Evolutionary conservation across 2,329 filamentous ascomycete genomes (phyloP).

Genomic region (Colletotrichum eremochloae): DNA sequence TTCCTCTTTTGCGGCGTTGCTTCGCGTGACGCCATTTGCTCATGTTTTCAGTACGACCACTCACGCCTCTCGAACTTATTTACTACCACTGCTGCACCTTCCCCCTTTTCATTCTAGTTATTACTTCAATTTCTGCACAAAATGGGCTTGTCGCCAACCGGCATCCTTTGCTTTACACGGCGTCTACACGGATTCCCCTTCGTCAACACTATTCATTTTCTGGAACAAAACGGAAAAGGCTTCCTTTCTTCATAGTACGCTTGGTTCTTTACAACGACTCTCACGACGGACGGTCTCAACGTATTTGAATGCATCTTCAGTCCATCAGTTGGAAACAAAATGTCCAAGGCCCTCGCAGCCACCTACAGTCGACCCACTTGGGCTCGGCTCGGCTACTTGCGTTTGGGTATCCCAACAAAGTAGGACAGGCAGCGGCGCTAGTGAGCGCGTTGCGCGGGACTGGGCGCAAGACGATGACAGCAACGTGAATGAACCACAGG

Average conservation of each 20-base stretch:
- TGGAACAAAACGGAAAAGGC: constrained; percentile 46
- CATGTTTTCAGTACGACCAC: constrained; percentile 35
- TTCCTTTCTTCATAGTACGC: constrained; percentile 41
- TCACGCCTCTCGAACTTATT: constrained; percentile 22
- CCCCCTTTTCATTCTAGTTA: constrained; percentile 34
- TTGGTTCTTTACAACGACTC: constrained; percentile 42
- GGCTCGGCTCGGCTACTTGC: constrained; percentile 2
- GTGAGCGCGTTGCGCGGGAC: background rate
- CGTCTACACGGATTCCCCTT: constrained; percentile 48
- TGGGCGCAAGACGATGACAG: constrained; percentile 16
- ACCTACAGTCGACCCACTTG: constrained; percentile 4
- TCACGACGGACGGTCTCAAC: constrained; percentile 42
- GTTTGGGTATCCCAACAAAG: background rate
- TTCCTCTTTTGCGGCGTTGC: constrained; percentile 6
- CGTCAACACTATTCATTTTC: constrained; percentile 47
- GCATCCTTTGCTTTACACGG: constrained; percentile 45
- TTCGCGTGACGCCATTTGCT: constrained; percentile 18
- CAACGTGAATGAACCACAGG: constrained; percentile 7
- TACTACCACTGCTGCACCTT: constrained; percentile 21
- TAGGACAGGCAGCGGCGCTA: background rate
- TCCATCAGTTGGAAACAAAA: constrained; percentile 34
- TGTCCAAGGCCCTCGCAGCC: constrained; percentile 29
- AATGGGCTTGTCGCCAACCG: constrained; percentile 41
- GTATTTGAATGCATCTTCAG: constrained; percentile 39
- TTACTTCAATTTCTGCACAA: constrained; percentile 38